A percentile compares a stretch with the other conserved stretches of the same genome.
These are phyloP conservation scores for Calophaca sinica DNA, from an alignment of 306 rosid species.

Conservation along the genomic window DNA sequence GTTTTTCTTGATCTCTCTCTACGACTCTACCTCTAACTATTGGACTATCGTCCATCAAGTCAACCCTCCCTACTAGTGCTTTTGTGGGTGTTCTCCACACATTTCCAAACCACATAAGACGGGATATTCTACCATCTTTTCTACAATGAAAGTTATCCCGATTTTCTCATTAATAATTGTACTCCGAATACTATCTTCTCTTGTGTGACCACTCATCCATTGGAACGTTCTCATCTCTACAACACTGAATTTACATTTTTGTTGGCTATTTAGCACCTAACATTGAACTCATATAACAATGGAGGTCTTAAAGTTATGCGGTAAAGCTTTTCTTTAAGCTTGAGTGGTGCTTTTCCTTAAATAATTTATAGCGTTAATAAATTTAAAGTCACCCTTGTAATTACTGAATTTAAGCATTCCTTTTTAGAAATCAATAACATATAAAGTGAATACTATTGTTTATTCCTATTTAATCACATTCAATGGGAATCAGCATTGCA, in stretches of 20 bases:
- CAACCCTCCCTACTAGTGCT: background rate
- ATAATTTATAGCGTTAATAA: too few relatives aligned
- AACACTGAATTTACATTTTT: background rate
- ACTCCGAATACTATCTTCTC: background rate
- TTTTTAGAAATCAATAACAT: background rate
- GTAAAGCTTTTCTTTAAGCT: background rate
- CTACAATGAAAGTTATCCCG: background rate
- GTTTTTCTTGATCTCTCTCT: background rate
- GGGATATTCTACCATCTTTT: background rate
- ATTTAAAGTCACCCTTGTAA: background rate
- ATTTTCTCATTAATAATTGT: background rate
- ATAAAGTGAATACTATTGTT: conserved; percentile 15
- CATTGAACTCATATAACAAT: background rate
- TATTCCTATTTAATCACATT: conserved; percentile 25
- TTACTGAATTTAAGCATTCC: conserved; percentile 2
- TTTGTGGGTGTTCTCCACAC: background rate
- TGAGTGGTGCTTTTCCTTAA: background rate
- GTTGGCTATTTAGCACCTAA: conserved; percentile 5
- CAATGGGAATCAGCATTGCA: background rate
- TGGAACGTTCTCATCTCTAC: background rate
- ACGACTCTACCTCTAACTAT: background rate
- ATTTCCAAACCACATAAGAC: conserved; percentile 2
- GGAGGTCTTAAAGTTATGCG: background rate
- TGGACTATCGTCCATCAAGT: background rate
- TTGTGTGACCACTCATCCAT: background rate